A percentile compares a stretch with the other conserved stretches of the same genome.
phyloP scores from a whole-genome alignment of 768 basidiomycete genomes.

The Mycena filopes region DNA sequence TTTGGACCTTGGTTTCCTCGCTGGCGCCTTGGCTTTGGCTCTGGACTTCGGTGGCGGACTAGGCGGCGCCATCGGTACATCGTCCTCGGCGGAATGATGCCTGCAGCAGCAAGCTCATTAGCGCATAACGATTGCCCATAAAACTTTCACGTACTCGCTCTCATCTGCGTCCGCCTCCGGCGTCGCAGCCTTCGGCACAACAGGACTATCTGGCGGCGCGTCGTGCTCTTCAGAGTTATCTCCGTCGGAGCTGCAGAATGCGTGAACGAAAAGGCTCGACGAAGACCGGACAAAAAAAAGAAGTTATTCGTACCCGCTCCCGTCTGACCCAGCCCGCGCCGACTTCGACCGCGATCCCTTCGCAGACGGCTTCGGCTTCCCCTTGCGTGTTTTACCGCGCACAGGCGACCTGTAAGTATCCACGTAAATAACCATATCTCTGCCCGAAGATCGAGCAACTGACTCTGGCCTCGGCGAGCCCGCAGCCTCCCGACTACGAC shows the following conservation, averaged over 20 bases:
- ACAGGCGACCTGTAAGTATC: conserved; percentile 17
- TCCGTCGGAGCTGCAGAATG: background rate
- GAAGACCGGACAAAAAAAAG: background rate
- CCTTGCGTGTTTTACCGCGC: conserved; percentile 13
- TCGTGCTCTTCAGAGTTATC: background rate
- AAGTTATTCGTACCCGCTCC: conserved; percentile 5
- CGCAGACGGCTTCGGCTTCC: conserved; percentile 7
- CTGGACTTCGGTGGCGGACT: background rate
- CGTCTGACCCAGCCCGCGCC: background rate
- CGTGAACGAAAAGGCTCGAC: background rate
- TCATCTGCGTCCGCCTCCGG: background rate
- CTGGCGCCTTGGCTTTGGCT: conserved; percentile 9
- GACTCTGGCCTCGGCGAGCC: conserved; percentile 10
- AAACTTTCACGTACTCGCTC: too few relatives aligned
- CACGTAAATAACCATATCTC: too few relatives aligned
- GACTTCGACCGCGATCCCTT: conserved; percentile 15
- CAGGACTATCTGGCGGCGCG: too few relatives aligned
- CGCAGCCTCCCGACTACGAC: background rate
- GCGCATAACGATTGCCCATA: too few relatives aligned
- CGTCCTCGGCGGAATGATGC: background rate
- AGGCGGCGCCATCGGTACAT: background rate
- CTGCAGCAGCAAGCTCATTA: too few relatives aligned
- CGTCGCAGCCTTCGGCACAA: background rate
- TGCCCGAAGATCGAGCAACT: too few relatives aligned
- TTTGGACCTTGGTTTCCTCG: background rate